Evolutionary conservation across 805 yeast genomes (phyloP), one percentile per base, ranked within the genome.

Genomic region (Lipomyces japonicus): DNA sequence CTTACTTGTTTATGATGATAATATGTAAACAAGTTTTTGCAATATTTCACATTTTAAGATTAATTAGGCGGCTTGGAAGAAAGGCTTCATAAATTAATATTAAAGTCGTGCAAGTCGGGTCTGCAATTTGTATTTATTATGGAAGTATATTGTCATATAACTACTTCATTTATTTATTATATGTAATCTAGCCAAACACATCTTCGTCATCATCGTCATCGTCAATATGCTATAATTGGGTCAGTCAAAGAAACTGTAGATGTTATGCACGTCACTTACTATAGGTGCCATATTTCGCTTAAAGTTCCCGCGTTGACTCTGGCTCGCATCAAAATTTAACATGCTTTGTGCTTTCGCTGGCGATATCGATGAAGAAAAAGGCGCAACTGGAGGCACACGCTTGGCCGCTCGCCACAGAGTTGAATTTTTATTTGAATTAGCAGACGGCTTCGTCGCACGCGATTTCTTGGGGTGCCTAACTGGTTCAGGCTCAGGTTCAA

Each of bases 141-240:
- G 10, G 32, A 28, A 28, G 14, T 10, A 14, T 28, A 10, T 28
- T 28, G 10, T 28, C 14, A 14, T 28, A 14, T 28, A 28, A 14
- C 10, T 10, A 10, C 32, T 14, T 14, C 10, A 28, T 10, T 14
- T 14, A 28, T 28, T 10, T 10, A 6, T 34, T n/a, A 7, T n/a
- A 18, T 14, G 16, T 34, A 18, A 7, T 6, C 23, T 30, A 48
- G 10, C 28, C 47, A 46, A 56, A 56, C 18, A 51, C 60, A 30
- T 43, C 57, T 36, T 57, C 46, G 38, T 52, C 58, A 31, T 60
- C 59, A 24, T 50, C 48, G 25, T 41, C 24, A 14, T 37, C 14
- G 21, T 7, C 40, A 19, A 19, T 9, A 37, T n/a, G 16, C 21
- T 16, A 24, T n/a, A 7, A 7, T 18, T 19, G n/a, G n/a, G 26